These are phyloP conservation scores for Venturia effusa DNA, from an alignment of 2,329 filamentous ascomycete genomes.

Conservation along the genomic window DNA sequence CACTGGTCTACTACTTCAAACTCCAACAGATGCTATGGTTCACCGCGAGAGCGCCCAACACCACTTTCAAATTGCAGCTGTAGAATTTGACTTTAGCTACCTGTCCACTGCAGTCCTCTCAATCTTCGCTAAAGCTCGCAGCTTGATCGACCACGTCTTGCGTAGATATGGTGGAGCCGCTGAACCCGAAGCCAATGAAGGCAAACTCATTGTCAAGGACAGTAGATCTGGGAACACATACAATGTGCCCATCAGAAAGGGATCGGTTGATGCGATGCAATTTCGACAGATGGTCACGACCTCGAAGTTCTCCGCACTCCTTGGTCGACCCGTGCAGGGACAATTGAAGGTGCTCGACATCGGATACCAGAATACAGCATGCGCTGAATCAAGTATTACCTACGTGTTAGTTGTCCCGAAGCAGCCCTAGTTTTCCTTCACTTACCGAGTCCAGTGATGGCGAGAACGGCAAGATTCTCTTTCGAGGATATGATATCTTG, in stretches of 20 bases:
- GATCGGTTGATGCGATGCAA: neutral
- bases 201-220: conserved; percentile 1
- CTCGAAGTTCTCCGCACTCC: neutral
- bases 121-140: neutral
- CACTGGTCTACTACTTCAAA: neutral
- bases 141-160: neutral
- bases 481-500: neutral
- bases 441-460: neutral
- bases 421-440: neutral
- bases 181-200: neutral
- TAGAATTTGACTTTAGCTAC: neutral
- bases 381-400: neutral
- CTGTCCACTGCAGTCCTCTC: neutral
- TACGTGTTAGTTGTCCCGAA: neutral
- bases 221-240: neutral
- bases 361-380: neutral
- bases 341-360: neutral
- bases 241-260: neutral
- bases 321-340: neutral
- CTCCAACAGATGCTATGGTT: neutral
- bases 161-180: neutral
- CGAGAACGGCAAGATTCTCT: conserved; percentile 1
- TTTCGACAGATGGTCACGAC: neutral
- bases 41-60: neutral
- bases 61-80: neutral